phyloP scores from a whole-genome alignment of 345 rosid species.

The Erodium maritimum region DNA sequence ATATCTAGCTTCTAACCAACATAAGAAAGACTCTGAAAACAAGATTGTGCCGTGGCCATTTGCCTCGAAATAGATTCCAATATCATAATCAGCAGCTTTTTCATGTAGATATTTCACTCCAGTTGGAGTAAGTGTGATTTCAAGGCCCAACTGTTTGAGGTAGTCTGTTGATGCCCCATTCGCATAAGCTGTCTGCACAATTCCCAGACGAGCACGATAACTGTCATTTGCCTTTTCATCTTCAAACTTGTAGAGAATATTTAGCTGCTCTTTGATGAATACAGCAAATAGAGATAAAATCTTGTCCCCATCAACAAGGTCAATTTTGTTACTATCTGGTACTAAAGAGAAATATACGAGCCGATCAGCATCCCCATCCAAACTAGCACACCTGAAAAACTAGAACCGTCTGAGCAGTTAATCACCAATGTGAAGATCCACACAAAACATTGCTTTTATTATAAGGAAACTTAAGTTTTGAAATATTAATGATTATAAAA shows the following conservation, averaged over 20 bases:
- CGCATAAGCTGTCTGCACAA: slow-evolving; percentile 92
- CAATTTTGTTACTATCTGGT: slow-evolving; percentile 28
- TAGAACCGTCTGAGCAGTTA: slow-evolving; percentile 25
- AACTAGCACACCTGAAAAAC: slow-evolving; percentile 78
- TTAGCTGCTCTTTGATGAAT: slow-evolving; percentile 67
- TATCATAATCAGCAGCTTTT: slow-evolving; percentile 67
- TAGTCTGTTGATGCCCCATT: slow-evolving; percentile 86
- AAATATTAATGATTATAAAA: too few relatives aligned
- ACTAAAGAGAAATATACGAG: slow-evolving; percentile 59
- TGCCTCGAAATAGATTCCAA: slow-evolving; percentile 94
- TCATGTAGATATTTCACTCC: slow-evolving; percentile 86
- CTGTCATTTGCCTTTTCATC: slow-evolving; percentile 11
- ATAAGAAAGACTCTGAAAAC: slow-evolving; percentile 49
- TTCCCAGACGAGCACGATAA: slow-evolving; percentile 46
- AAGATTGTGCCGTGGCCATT: slow-evolving; percentile 96
- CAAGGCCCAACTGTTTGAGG: slow-evolving; percentile 55
- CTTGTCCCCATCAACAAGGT: slow-evolving; percentile 90
- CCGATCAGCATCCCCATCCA: slow-evolving; percentile 96
- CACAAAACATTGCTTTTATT: not conserved
- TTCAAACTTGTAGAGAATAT: slow-evolving; percentile 23
- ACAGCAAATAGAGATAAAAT: slow-evolving; percentile 75
- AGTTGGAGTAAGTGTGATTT: slow-evolving; percentile 61
- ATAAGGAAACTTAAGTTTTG: not conserved
- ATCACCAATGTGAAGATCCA: slow-evolving; percentile 1
- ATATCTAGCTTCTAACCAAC: slow-evolving; percentile 41